These are phyloP conservation scores for Ormosia semicastrata DNA, from an alignment of 306 rosid species.

Conservation along the genomic window DNA sequence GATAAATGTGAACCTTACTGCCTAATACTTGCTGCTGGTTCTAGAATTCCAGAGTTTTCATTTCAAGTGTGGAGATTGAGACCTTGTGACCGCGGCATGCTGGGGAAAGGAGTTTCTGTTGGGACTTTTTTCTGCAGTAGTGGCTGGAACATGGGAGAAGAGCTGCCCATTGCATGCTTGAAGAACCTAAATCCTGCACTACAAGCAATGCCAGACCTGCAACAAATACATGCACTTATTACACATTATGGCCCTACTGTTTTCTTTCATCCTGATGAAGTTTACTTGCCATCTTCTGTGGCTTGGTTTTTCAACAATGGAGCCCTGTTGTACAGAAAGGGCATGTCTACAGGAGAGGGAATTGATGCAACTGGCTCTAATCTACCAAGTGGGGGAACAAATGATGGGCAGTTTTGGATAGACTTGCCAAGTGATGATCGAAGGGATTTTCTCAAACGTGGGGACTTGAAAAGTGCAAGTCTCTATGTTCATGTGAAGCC, in stretches of 20 bases:
- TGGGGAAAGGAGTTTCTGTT: constrained; percentile 65
- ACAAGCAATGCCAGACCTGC: constrained; percentile 73
- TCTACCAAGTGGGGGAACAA: constrained; percentile 68
- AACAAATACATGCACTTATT: constrained; percentile 81
- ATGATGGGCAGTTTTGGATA: constrained; percentile 74
- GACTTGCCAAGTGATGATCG: constrained; percentile 62
- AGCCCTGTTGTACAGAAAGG: constrained; percentile 52
- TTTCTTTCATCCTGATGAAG: constrained; percentile 82
- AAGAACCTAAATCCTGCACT: constrained; percentile 56
- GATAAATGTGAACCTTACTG: constrained; percentile 63
- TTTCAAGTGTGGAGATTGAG: constrained; percentile 66
- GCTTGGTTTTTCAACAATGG: constrained; percentile 80
- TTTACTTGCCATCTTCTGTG: constrained; percentile 86
- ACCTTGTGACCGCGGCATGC: constrained; percentile 68
- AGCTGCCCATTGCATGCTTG: constrained; percentile 64
- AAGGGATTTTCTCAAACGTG: constrained; percentile 42
- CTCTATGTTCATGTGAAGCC: constrained; percentile 90
- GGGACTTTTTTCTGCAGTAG: constrained; percentile 74
- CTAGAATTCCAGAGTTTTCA: constrained; percentile 32
- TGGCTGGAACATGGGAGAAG: constrained; percentile 37
- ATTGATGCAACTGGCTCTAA: constrained; percentile 63
- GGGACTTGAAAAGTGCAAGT: constrained; percentile 65
- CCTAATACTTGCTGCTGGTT: constrained; percentile 33
- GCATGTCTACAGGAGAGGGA: constrained; percentile 43
- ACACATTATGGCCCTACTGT: constrained; percentile 83